Percentiles rank a stretch among this genome's conserved stretches.
phyloP scores from a whole-genome alignment of 1,284 basidiomycete genomes.

The Puccinia triticina region DNA sequence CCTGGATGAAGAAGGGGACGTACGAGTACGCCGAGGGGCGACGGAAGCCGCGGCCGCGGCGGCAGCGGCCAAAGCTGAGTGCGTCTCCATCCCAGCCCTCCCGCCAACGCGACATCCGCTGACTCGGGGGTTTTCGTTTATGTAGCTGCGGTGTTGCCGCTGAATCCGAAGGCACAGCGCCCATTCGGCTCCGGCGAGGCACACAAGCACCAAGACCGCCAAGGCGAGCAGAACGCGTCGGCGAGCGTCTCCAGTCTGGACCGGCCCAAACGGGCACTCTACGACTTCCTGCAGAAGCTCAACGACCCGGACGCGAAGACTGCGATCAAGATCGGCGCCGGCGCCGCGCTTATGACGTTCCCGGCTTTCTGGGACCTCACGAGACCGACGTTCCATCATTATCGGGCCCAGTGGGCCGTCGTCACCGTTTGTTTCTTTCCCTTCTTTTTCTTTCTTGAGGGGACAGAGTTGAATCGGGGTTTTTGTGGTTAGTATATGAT shows the following conservation, averaged over 20 bases:
- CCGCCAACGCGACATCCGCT: no score
- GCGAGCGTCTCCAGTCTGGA: not conserved
- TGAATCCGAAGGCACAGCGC: slow-evolving; percentile 23
- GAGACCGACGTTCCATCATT: slow-evolving; percentile 57
- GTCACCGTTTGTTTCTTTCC: slow-evolving; percentile 51
- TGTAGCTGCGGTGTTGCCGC: slow-evolving; percentile 33
- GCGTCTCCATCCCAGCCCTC: no score
- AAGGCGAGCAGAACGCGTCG: slow-evolving; percentile 34
- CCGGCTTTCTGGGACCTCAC: slow-evolving; percentile 57
- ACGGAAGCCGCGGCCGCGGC: slow-evolving; percentile 21
- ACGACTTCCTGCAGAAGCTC: slow-evolving; percentile 52
- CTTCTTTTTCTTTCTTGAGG: not conserved
- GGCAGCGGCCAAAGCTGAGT: slow-evolving; percentile 43
- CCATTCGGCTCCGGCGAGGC: not conserved
- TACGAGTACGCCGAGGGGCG: not conserved
- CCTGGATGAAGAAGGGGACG: slow-evolving; percentile 22
- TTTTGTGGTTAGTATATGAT: slow-evolving; percentile 41
- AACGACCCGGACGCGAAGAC: slow-evolving; percentile 58
- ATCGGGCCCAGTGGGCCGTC: slow-evolving; percentile 58
- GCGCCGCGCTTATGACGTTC: slow-evolving; percentile 56
- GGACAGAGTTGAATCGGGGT: not conserved
- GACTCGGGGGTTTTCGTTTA: not conserved
- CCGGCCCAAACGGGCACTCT: slow-evolving; percentile 24
- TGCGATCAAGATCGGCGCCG: slow-evolving; percentile 58
- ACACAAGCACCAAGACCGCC: not conserved